phyloP scores from a whole-genome alignment of 148 eudicot genomes.

The Silene uniflora region DNA sequence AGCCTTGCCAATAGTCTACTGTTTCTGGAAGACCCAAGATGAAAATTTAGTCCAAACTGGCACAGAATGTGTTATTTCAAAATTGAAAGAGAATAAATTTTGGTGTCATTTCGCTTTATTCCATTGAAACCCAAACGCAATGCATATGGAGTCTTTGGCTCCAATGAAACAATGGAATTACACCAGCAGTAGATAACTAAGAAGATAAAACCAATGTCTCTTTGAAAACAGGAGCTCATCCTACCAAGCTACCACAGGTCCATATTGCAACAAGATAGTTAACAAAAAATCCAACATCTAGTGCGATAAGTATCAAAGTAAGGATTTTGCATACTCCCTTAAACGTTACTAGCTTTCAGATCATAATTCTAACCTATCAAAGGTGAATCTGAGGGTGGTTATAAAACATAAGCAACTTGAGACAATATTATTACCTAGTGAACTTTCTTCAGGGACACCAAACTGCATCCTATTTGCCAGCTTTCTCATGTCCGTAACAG shows the following conservation, averaged over 20 bases:
- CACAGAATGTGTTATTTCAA: background rate
- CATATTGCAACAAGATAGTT: conserved; percentile 7
- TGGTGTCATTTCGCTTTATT: background rate
- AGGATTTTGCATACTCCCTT: conserved; percentile 7
- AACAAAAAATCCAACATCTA: background rate
- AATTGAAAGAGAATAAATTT: background rate
- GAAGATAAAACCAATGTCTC: background rate
- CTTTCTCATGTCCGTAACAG: conserved; percentile 92
- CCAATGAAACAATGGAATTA: background rate
- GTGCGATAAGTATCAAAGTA: background rate
- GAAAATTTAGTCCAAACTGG: background rate
- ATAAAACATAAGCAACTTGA: background rate
- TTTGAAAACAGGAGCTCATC: background rate
- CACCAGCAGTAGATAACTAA: background rate
- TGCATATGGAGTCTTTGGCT: background rate
- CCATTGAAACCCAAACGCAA: background rate
- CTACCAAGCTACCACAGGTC: background rate
- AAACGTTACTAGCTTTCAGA: background rate
- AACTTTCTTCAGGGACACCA: conserved; percentile 96
- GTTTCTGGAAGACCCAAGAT: background rate
- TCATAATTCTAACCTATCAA: background rate
- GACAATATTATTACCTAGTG: conserved; percentile 47
- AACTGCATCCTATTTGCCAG: conserved; percentile 95
- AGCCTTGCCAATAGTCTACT: background rate
- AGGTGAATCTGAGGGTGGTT: background rate